Evolutionary conservation across 176 grass and related monocot genomes (phyloP), one percentile per base, ranked within the genome.

Genomic region (Raddia distichophylla): DNA sequence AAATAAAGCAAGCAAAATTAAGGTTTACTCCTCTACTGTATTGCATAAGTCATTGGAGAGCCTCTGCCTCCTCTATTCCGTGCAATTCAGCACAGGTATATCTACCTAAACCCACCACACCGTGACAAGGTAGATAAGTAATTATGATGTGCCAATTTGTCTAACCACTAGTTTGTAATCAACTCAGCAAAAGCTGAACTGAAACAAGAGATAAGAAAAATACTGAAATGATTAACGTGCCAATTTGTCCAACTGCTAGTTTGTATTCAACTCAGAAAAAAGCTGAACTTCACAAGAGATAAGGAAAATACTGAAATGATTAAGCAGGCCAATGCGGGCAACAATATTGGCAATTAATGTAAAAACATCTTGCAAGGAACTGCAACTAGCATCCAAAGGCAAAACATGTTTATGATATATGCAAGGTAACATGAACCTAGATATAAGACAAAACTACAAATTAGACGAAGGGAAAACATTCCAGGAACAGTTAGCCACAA

Each of bases 181-280:
- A 19, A 40, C 4, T 67, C 27, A 17, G 60, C 32, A 22, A 85
- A 86, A 71, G 22, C 53, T 60, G 43, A 55, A 81, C 27, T 33
- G 40, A 59, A 27, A 43, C 14, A 71, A 80, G 52, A 70, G 65
- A 34, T 11, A 86, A 73, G 44, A 10, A 59, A 53, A 70, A 64
- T 13, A 5, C 14, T 33, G 3, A 17, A 19, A 22, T 71, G 20
- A 47, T 44, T 47, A 13, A n/a, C 42, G 14, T 62, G 13, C 11
- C 59, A 37, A 8, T 57, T 54, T 57, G 14, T 20, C 7, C n/a
- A n/a, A 74, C 27, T 18, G 50, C 12, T 16, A 15, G 32, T 51
- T 59, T 64, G 3, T 19, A 69, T 50, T 60, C 2, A 19, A 42
- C 4, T 67, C 27, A 17, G 61, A n/a, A 27, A 85, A 86, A 71